Evolutionary conservation across 768 basidiomycete genomes (phyloP), one percentile per base, ranked within the genome.

Genomic region (Auriscalpium orientale): DNA sequence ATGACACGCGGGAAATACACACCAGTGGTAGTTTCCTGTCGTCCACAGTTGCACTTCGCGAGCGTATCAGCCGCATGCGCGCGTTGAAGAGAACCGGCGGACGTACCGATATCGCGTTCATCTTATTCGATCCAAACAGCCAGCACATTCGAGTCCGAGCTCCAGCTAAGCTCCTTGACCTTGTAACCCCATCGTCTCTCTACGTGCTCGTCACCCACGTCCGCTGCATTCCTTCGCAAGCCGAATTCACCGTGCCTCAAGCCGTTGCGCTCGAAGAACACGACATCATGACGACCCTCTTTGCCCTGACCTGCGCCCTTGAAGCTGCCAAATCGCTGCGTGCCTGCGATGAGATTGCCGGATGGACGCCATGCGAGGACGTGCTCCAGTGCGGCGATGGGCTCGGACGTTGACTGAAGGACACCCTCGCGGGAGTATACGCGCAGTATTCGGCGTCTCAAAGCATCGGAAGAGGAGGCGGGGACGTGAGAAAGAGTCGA

Each of bases 211-310:
- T 52, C 64, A 21, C 54, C 64, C 35, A 58, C 47, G 20, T 66
- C 56, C 49, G 60, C 56, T 37, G 65, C 55, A n/a, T 60, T 64
- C 44, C 78, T 73, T 43, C 79, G 65, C 55, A 98, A 66, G 37
- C 75, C 77, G 67, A 97, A 98, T 54, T 97, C 93, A 5, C 93
- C 91, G 64, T 97, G 90, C 57, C 94, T 72, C 57, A 99, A 70
- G 1, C 97, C 97, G 68, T 99, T 99, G 62, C 92, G 76, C 73
- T 99, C 97, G 57, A 95, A 94, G 71, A 98, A 95, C 0, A 98
- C 83, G 8, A 98, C 75, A 62, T 95, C 91, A 64, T 95, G 87
- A 56, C 79, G 76, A 18, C 80, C 86, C 53, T 79, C 82, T 60
- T 76, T 82, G 8, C 83, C 88, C 22, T 76, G 69, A 47, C 87